Conservation (phyloP, 768 basidiomycete genomes). For the Auricularia sp. region DNA sequence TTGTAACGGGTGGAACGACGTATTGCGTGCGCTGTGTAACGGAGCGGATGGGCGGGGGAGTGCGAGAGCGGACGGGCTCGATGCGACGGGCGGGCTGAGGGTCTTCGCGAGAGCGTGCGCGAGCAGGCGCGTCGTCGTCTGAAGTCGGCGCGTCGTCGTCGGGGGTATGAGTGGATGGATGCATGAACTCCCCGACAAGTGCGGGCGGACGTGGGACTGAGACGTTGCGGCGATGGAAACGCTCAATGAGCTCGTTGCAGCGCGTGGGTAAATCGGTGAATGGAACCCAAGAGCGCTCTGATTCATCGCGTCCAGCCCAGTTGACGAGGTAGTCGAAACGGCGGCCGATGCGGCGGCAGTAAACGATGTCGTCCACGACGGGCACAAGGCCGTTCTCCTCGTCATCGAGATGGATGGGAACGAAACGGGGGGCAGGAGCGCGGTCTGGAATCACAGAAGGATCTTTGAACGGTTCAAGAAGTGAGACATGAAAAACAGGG, state of each 20-base stretch:
- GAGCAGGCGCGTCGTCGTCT: no score
- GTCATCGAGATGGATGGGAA: not conserved
- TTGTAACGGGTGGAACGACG: no score
- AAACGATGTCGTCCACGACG: conserved; percentile 7
- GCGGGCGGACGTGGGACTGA: conserved; percentile 20
- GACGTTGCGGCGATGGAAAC: conserved; percentile 25
- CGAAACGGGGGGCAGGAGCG: conserved; percentile 12
- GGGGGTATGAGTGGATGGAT: no score
- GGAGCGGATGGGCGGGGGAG: no score
- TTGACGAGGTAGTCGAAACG: conserved; percentile 6
- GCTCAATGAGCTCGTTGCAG: conserved; percentile 21
- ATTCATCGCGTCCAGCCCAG: conserved; percentile 17
- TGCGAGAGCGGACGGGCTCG: no score
- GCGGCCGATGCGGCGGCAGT: no score
- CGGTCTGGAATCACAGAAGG: conserved; percentile 20
- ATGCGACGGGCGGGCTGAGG: no score
- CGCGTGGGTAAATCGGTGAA: conserved; percentile 25
- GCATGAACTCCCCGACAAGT: no score
- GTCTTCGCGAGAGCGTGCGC: no score
- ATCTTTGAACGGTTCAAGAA: conserved; percentile 14
- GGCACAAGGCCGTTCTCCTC: conserved; percentile 11
- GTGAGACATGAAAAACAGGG: conserved; percentile 15
- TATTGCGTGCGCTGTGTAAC: no score
- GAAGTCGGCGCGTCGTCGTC: no score
- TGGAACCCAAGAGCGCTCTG: conserved; percentile 27